Conservation (phyloP, 2,329 filamentous ascomycete species). For the Talaromyces sp. region DNA sequence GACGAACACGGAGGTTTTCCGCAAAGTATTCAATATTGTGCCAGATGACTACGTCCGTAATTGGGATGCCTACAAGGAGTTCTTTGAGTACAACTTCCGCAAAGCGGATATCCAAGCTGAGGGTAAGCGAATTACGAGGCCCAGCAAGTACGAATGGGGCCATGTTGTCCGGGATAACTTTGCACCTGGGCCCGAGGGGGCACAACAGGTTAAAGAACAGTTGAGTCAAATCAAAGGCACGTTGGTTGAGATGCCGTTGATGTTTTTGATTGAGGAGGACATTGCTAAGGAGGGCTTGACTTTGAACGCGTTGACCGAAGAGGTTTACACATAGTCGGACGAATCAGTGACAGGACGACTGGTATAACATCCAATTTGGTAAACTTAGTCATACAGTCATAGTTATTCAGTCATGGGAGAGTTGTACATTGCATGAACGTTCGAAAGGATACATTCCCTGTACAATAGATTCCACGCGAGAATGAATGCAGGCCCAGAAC, state of each 20-base stretch:
- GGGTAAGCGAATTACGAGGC: slow-evolving; percentile 41
- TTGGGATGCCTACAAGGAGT: slow-evolving; percentile 62
- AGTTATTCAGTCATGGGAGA: not conserved
- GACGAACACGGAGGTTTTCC: slow-evolving; percentile 60
- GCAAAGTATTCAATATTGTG: slow-evolving; percentile 61
- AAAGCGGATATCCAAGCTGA: slow-evolving; percentile 41
- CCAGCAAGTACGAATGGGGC: slow-evolving; percentile 69
- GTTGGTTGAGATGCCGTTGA: slow-evolving; percentile 84
- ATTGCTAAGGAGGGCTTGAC: slow-evolving; percentile 78
- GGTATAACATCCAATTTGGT: not conserved
- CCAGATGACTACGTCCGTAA: slow-evolving; percentile 57
- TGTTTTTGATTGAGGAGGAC: slow-evolving; percentile 81
- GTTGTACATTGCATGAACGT: not conserved
- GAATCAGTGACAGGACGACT: not conserved
- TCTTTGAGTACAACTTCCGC: slow-evolving; percentile 60
- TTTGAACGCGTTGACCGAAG: slow-evolving; percentile 68
- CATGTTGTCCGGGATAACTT: slow-evolving; percentile 83
- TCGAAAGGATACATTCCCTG: not conserved
- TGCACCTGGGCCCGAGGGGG: slow-evolving; percentile 58
- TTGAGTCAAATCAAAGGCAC: slow-evolving; percentile 65
- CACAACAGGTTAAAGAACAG: slow-evolving; percentile 68
- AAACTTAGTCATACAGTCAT: not conserved
- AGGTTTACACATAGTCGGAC: slow-evolving; percentile 60
- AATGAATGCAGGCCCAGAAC: not conserved
- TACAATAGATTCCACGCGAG: not conserved